Base-by-base conservation (phyloP, 2,329 filamentous ascomycete genomes). In the Westerdykella sp. region DNA sequence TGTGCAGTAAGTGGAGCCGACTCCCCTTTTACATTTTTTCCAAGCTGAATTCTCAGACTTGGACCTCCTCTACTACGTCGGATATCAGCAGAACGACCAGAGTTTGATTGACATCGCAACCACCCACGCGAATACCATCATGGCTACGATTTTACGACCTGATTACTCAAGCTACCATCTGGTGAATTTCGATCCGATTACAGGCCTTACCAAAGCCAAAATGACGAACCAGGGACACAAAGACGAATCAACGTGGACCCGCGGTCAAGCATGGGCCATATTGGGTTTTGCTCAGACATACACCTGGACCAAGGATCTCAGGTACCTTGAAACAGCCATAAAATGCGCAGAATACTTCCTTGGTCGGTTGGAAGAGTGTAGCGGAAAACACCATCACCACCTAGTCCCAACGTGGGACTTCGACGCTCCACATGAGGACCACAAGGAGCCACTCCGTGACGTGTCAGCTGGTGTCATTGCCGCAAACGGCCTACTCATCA, bases 401-500 rank as follows among this genome's bases (percentile, higher is more conserved):
- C 34, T 62, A 1, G 69, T 76, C 0, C 73, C 74, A 1, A 63
- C 67, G 2, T 77, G 73, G 74, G 74, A 77, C 42, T 77, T 76
- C 36, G 70, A 77, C 45, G 74, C 74, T 0, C 74, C 74, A 39
- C 55, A 57, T 49, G 22, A 71, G 60, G 37, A 71, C 53, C 14
- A 47, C 0, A 16, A 23, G 3, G 54, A 59, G 7, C 61, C 61
- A 7, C 37, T 65, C 3, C 48, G 69, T 12, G 69, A 72, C 42
- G 63, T 65, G 0, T 69, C 65, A 1, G 69, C 69, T 0, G 70
- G 63, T 0, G 57, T 69, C 4, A 66, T 71, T 22, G 65, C 69
- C 1, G 69, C 68, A 0, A 71, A 72, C 39, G 70, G 69, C 0
- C 40, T 73, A 3, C 39, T 72, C 5, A 49, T 70, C 7, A 62